phyloP scores from a whole-genome alignment of 108 stramenopile species.

The Fragilaria radians region DNA sequence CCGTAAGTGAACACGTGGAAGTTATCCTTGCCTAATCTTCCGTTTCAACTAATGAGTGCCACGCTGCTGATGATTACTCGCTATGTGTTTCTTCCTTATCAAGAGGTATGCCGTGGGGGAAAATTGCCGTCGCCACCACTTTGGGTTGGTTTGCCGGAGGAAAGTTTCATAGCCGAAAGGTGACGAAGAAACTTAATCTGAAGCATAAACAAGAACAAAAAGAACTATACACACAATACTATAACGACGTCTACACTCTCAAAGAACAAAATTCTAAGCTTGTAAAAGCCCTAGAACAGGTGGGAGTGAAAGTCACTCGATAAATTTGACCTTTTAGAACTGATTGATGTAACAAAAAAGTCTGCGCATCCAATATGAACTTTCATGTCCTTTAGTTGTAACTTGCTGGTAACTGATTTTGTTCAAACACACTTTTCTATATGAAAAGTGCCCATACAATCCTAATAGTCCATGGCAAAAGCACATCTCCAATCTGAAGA shows the following conservation, averaged over 20 bases:
- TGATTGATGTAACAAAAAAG: neutral
- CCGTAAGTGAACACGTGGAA: neutral
- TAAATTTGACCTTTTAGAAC: neutral
- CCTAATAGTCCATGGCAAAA: neutral
- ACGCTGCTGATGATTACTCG: neutral
- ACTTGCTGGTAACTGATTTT: neutral
- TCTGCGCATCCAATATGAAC: neutral
- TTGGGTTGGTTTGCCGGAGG: constrained; percentile 67
- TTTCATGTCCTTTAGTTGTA: neutral
- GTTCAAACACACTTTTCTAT: neutral
- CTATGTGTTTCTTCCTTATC: neutral
- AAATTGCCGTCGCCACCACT: constrained; percentile 37
- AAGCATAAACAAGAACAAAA: constrained; percentile 83
- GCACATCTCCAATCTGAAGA: neutral
- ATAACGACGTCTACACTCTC: constrained; percentile 84
- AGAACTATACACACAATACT: constrained; percentile 85
- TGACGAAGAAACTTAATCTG: constrained; percentile 69
- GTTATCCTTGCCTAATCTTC: constrained; percentile 1
- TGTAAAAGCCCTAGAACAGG: constrained; percentile 37
- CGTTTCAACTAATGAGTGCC: neutral
- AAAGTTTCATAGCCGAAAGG: constrained; percentile 58
- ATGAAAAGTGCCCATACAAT: neutral
- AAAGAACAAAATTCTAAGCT: constrained; percentile 81
- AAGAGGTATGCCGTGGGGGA: constrained; percentile 10
- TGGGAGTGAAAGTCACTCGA: constrained; percentile 26